Conservation (phyloP, 2,329 filamentous ascomycete genomes). For the Coniochaeta pulveracea region DNA sequence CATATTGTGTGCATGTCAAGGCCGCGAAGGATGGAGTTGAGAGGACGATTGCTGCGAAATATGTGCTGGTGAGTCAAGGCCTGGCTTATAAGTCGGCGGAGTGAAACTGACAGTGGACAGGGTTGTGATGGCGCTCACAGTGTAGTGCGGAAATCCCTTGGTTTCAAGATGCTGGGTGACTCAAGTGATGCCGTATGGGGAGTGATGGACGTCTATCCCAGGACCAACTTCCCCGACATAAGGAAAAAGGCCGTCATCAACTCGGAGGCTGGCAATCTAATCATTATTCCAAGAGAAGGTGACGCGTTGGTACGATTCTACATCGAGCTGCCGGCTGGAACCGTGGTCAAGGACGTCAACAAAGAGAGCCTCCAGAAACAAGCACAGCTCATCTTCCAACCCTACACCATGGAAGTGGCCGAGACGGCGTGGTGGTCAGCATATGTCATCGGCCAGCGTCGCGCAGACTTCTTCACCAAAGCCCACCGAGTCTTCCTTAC, state of each 20-base stretch:
- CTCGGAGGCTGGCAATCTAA: constrained; percentile 39
- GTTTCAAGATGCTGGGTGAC: constrained; percentile 48
- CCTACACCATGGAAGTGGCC: constrained; percentile 40
- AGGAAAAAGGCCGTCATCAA: constrained; percentile 44
- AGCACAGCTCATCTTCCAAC: constrained; percentile 39
- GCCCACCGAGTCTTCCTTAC: constrained; percentile 47
- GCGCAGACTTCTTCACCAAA: constrained; percentile 47
- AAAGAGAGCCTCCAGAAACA: constrained; percentile 40
- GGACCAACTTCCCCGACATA: constrained; percentile 51
- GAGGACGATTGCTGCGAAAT: constrained; percentile 33
- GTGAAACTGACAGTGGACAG: constrained; percentile 10
- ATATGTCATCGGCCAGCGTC: constrained; percentile 50
- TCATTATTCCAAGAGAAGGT: constrained; percentile 51
- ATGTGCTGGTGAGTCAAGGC: constrained; percentile 33
- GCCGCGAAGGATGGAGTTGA: constrained; percentile 27
- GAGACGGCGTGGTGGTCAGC: constrained; percentile 53
- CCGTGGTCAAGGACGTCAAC: constrained; percentile 36
- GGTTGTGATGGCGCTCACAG: constrained; percentile 40
- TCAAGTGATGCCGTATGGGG: constrained; percentile 44
- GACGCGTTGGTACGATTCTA: constrained; percentile 49
- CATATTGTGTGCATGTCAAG: constrained; percentile 31
- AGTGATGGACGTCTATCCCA: constrained; percentile 43
- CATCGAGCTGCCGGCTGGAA: constrained; percentile 42
- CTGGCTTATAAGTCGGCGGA: background rate
- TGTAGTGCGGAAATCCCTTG: constrained; percentile 34